A percentile compares a stretch with the other conserved stretches of the same genome.
These are phyloP conservation scores for Solidago caesia DNA, from an alignment of 129 eudicot species.

Conservation along the genomic window DNA sequence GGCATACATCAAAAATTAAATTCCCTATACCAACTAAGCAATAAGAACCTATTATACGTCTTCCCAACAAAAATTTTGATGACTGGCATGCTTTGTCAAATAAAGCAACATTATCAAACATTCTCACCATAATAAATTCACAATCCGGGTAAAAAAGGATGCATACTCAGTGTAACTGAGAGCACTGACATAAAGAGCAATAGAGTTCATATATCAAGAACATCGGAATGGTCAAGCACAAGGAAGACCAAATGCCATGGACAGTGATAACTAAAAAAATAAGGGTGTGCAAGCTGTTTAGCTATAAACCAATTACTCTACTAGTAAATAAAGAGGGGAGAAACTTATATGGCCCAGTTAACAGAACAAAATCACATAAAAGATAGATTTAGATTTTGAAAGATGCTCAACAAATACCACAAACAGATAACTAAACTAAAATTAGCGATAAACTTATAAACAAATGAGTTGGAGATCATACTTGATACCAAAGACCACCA, in stretches of 20 bases:
- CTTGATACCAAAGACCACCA: slow-evolving; percentile 75
- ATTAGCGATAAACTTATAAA: slow-evolving; percentile 2
- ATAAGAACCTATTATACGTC: neutral
- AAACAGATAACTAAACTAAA: neutral
- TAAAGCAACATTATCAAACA: slow-evolving; percentile 2
- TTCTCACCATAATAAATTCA: neutral
- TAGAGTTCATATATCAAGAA: neutral
- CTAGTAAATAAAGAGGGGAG: neutral
- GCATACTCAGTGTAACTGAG: too few species aligned
- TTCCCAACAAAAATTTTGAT: neutral
- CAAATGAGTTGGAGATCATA: slow-evolving; percentile 25
- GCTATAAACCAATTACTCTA: slow-evolving; percentile 7
- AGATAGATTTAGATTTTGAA: slow-evolving; percentile 6
- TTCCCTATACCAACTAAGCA: neutral
- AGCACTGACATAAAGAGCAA: too few species aligned
- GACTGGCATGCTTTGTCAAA: slow-evolving; percentile 4
- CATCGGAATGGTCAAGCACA: slow-evolving; percentile 12
- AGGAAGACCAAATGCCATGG: neutral
- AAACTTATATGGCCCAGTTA: slow-evolving; percentile 1
- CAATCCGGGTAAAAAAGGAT: neutral
- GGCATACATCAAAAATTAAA: neutral
- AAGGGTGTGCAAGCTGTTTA: neutral
- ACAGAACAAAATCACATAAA: neutral
- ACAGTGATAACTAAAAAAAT: neutral
- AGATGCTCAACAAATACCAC: neutral